Evolutionary conservation across 2,329 filamentous ascomycete genomes (phyloP), one percentile per base, ranked within the genome.

Genomic region (Bipolaris oryzae): DNA sequence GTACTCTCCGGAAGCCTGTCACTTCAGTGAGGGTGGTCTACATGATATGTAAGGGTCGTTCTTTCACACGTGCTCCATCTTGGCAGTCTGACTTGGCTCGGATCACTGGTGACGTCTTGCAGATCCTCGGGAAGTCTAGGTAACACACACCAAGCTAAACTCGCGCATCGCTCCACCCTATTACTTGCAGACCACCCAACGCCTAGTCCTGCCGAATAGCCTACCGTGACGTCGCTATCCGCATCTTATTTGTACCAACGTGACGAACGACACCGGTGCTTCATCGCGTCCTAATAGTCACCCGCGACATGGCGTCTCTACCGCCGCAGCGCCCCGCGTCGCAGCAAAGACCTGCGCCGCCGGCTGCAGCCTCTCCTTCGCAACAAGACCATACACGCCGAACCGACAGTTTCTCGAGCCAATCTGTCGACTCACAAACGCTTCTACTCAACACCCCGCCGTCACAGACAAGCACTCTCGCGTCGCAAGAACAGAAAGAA

Each of bases 341-440:
- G 49, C 74, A 76, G 64, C 74, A 72, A 41, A 68, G 71, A 56
- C 45, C 61, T 13, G 64, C 74, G 13, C 69, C 69, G 15, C 55
- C 68, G 39, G 55, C 66, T 20, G 59, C 60, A 54, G 53, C 60
- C 25, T 52, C 66, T 21, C 55, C 58, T 38, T 48, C 61, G 16
- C 61, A 68, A 44, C 64, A 66, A 41, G 51, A 66, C 39, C 57
- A 64, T 15, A 35, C 54, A 7, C 57, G 61, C 21, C 74, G 71
- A 37, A 70, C 74, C 25, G 70, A 70, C 58, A 77, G 74, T 55
- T 70, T 74, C 52, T 78, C 77, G 1, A 70, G 72, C 6, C 71
- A 70, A 41, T 80, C 78, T 5, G 77, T 78, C 61, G 78, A 81
- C 66, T 80, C 78, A 5, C 77, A 81, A 57, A 80, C 78, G 13